Evolutionary conservation across 1,284 basidiomycete genomes (phyloP).

Genomic region (Heterobasidion annosum): DNA sequence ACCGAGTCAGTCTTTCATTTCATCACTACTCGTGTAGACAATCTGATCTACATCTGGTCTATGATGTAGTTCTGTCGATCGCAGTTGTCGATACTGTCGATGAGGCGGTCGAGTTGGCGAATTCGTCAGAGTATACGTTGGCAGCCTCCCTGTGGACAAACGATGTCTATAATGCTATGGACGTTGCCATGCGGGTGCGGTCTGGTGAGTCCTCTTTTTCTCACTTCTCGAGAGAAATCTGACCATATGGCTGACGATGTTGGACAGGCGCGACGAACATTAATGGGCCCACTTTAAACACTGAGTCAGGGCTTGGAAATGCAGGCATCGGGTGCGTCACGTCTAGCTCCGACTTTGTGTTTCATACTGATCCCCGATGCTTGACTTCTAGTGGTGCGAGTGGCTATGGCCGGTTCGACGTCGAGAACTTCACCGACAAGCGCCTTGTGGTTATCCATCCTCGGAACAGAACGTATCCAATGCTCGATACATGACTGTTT

Average conservation of each 20-base stretch:
- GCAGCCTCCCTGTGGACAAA: slow-evolving; percentile 45
- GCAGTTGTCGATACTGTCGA: slow-evolving; percentile 38
- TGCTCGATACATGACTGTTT: background rate
- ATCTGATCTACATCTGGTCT: slow-evolving; percentile 2
- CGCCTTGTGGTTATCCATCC: slow-evolving; percentile 33
- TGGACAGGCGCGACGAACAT: slow-evolving; percentile 31
- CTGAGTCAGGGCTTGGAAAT: slow-evolving; percentile 14
- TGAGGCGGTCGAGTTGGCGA: slow-evolving; percentile 45
- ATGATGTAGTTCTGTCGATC: slow-evolving; percentile 34
- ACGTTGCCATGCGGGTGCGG: slow-evolving; percentile 39
- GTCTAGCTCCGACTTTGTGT: background rate
- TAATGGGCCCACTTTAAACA: slow-evolving; percentile 22
- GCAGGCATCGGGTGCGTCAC: slow-evolving; percentile 22
- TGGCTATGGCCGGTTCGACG: slow-evolving; percentile 44
- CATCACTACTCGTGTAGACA: background rate
- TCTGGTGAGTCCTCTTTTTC: slow-evolving; percentile 23
- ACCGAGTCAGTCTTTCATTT: slow-evolving; percentile 31
- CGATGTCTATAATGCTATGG: slow-evolving; percentile 35
- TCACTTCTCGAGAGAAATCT: background rate
- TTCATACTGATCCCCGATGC: background rate
- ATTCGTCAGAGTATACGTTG: slow-evolving; percentile 47
- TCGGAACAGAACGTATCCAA: slow-evolving; percentile 11
- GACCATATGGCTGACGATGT: background rate
- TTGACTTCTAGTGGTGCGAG: slow-evolving; percentile 30
- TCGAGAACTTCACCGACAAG: slow-evolving; percentile 41